phyloP scores from a whole-genome alignment of 495 filamentous ascomycete species.

The Tuber magnatum region DNA sequence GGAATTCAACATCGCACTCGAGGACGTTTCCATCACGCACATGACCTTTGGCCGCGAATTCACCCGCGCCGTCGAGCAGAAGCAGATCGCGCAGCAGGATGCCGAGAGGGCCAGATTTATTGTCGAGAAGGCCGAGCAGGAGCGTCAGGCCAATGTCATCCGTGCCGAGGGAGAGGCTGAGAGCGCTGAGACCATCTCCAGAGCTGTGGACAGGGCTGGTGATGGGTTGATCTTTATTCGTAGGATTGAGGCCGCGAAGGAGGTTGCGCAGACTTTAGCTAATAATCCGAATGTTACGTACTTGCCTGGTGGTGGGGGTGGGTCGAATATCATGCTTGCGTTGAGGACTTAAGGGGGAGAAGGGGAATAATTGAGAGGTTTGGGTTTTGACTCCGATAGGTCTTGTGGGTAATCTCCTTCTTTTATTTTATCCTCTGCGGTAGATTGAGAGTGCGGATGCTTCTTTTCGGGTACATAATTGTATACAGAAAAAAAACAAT shows the following conservation, averaged over 20 bases:
- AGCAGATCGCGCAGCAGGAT: slow-evolving; percentile 99
- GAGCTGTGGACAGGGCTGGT: slow-evolving; percentile 82
- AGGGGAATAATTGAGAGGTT: slow-evolving; percentile 7
- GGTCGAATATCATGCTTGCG: slow-evolving; percentile 37
- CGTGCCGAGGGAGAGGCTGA: slow-evolving; percentile 95
- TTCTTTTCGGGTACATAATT: slow-evolving; percentile 6
- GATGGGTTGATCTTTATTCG: slow-evolving; percentile 91
- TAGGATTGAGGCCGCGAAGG: slow-evolving; percentile 91
- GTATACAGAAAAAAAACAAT: not conserved
- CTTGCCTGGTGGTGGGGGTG: slow-evolving; percentile 62
- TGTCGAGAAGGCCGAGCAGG: slow-evolving; percentile 98
- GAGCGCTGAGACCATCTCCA: slow-evolving; percentile 87
- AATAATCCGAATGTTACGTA: slow-evolving; percentile 94
- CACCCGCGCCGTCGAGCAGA: slow-evolving; percentile 97
- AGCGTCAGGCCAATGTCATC: slow-evolving; percentile 96
- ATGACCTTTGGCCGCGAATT: slow-evolving; percentile 99
- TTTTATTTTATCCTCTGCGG: not conserved
- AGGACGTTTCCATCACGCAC: slow-evolving; percentile 99
- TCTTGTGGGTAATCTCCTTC: not conserved
- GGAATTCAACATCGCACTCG: slow-evolving; percentile 98
- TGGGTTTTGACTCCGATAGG: not conserved
- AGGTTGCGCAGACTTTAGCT: slow-evolving; percentile 86
- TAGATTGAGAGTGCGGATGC: not conserved
- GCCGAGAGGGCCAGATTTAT: slow-evolving; percentile 95
- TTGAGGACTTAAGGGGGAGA: slow-evolving; percentile 31